Evolutionary conservation across 2,329 filamentous ascomycete species (phyloP), one percentile per base, ranked within the genome.

Genomic region (Thermothelomyces thermophilus): DNA sequence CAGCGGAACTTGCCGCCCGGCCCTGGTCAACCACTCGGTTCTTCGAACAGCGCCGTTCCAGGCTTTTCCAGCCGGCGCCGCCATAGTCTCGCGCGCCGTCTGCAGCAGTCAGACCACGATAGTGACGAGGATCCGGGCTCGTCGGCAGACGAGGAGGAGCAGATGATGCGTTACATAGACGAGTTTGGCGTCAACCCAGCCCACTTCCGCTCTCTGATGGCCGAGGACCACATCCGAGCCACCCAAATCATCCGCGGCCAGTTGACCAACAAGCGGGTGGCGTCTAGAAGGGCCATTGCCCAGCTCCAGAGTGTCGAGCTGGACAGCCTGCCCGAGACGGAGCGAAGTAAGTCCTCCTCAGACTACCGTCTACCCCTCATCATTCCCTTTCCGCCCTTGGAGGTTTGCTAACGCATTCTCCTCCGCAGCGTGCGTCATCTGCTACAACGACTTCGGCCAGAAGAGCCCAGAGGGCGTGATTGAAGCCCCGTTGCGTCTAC

Each of bases 381-480:
- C 14, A 2, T 31, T 3, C 30, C 30, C 30, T 14, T 31, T 31
- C 30, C 20, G 3, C 1, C 19, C 4, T 37, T 36, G 39, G 3
- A 9, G 43, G 17, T 33, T 45, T 54, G 57, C 48, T 35, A 7
- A 20, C n/a, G n/a, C n/a, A n/a, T n/a, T n/a, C n/a, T n/a, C n/a
- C 13, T 11, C 8, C 31, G 20, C 31, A 84, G 80, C 66, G 13
- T 84, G 80, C 60, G 72, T 78, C 17, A 84, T 84, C 51, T 84
- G 80, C 65, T 83, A 83, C 60, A 82, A 82, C 55, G 77, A 82
- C 8, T 83, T 76, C 57, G 78, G 77, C 30, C 68, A 73, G 13
- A 62, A 68, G 50, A 79, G 74, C 24, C 79, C 80, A 0, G 81
- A 84, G 55, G 80, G 79, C 1, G 64, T 77, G 17, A 72, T 68